Evolutionary conservation across 225 moss, liverwort and hornwort species (phyloP), one percentile per base, ranked within the genome.

Genomic region (Polytrichum commune): DNA sequence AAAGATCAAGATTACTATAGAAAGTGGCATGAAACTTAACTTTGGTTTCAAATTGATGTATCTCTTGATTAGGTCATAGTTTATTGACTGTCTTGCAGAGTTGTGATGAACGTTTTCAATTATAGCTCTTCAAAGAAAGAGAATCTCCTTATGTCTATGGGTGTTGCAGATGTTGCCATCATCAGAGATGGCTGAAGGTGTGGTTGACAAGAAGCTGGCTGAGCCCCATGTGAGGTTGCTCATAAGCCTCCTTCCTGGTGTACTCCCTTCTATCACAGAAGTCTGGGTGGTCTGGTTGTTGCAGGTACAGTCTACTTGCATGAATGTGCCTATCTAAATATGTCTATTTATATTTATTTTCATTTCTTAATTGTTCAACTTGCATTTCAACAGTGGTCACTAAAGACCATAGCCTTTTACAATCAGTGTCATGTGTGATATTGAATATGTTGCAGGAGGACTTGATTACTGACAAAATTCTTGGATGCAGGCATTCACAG

Each of bases 151-250:
- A 65, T 63, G 67, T 74, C 61, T 30, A 67, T 70, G 20, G 29
- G 26, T 29, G 58, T 77, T 87, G 54, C 85, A 96, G 96, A 93
- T 97, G 87, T 72, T 97, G 66, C 92, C 96, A 38, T 86, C 93
- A 6, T 93, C 92, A 55, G 90, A 89, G 74, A 82, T 92, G 86
- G 86, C 93, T 67, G 86, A 80, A 66, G 96, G 82, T 73, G 84
- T 90, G 29, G 78, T 85, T 18, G 81, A 91, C 73, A 78, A 72
- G 38, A 90, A 82, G 75, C 88, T 90, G 70, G 84, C 90, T 68
- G 96, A 94, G 81, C 89, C 90, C 55, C 91, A 97, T 80, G 63
- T 86, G 53, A 93, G 77, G 73, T 69, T 86, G 66, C 84, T 92
- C 58, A 66, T 91, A 29, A 77, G 73, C 66, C 91, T 83, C 67